Percentiles rank a stretch among this genome's conserved stretches.
Evolutionary conservation across 306 rosid genomes (phyloP).

Genomic region (Cicer cuneatum): DNA sequence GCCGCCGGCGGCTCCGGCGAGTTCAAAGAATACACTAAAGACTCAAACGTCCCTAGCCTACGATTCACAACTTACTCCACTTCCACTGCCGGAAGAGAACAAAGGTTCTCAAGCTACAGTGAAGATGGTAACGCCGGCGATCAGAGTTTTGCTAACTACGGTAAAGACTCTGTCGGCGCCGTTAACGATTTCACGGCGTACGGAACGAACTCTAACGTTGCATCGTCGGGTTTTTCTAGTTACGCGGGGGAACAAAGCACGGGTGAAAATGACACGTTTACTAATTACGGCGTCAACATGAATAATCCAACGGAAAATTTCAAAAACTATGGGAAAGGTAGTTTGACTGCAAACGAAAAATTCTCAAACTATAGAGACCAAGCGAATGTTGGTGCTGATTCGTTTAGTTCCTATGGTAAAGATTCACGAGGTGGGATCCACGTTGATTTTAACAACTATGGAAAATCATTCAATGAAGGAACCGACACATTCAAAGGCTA

Average conservation of each 20-base stretch:
- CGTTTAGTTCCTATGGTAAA: slow-evolving; percentile 71
- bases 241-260: slow-evolving; percentile 53
- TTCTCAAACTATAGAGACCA: slow-evolving; percentile 69
- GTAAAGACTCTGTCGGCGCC: slow-evolving; percentile 56
- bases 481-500: slow-evolving; percentile 77
- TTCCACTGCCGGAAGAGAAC: slow-evolving; percentile 58
- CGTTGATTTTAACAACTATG: slow-evolving; percentile 70
- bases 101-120: slow-evolving; percentile 61
- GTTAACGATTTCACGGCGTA: slow-evolving; percentile 56
- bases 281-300: slow-evolving; percentile 56
- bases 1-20: slow-evolving; percentile 67
- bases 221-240: slow-evolving; percentile 54
- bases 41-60: slow-evolving; percentile 63
- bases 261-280: slow-evolving; percentile 55
- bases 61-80: slow-evolving; percentile 67
- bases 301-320: slow-evolving; percentile 64
- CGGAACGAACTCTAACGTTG: slow-evolving; percentile 59
- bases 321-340: slow-evolving; percentile 66
- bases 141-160: slow-evolving; percentile 63
- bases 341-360: slow-evolving; percentile 51
- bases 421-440: slow-evolving; percentile 48
- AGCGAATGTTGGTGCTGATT: slow-evolving; percentile 72
- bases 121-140: slow-evolving; percentile 66
- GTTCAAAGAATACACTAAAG: slow-evolving; percentile 55
- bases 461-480: slow-evolving; percentile 67